Evolutionary conservation across 192 early-diverging fungal species (phyloP).

Genomic region (Phycomyces blakesleeanus): DNA sequence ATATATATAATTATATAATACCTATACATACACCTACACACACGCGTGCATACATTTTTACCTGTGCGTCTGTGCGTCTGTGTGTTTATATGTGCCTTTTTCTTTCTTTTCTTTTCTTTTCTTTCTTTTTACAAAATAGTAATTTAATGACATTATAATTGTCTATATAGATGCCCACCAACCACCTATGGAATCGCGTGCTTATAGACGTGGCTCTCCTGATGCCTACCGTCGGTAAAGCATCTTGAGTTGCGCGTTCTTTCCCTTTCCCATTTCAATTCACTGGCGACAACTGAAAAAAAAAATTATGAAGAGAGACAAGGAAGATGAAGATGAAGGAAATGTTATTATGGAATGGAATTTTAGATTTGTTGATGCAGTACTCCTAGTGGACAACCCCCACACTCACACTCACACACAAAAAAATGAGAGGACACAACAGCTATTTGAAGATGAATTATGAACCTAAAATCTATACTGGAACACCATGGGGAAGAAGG

Average conservation of each 20-base stretch:
- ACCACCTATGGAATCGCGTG: conserved; percentile 16
- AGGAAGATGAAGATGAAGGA: neutral
- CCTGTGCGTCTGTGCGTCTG: no score
- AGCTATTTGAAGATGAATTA: conserved; percentile 5
- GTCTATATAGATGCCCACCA: conserved; percentile 11
- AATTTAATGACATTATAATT: conserved; percentile 4
- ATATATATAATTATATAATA: no score
- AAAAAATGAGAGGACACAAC: conserved; percentile 3
- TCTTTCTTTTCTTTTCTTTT: neutral
- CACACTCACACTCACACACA: neutral
- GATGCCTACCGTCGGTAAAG: conserved; percentile 17
- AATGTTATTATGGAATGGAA: neutral
- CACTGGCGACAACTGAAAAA: neutral
- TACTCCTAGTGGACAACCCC: conserved; percentile 1
- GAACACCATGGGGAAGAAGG: neutral
- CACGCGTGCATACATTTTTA: no score
- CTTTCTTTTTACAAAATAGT: neutral
- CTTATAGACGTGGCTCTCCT: conserved; percentile 20
- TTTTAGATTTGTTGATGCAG: conserved; percentile 3
- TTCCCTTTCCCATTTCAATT: no score
- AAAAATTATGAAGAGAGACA: neutral
- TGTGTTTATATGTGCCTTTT: neutral
- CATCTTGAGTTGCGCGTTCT: no score
- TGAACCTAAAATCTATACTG: conserved; percentile 4
- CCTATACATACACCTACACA: no score